Conservation (phyloP, 2,329 filamentous ascomycete species). For the Aspergillus fumigatus region DNA sequence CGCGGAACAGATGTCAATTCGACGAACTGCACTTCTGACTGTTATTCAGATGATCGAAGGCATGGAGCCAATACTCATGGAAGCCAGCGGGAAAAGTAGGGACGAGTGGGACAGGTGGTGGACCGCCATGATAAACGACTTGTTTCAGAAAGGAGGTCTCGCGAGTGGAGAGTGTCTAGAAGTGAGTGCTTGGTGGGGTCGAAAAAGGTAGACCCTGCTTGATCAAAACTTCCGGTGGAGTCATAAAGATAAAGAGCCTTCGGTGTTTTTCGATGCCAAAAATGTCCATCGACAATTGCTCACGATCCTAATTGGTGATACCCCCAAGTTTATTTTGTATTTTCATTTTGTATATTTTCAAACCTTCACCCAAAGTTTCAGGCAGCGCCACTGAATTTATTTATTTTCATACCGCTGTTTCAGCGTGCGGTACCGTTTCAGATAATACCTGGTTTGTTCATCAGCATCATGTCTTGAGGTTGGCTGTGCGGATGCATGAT, state of each 20-base stretch:
- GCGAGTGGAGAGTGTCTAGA: slow-evolving; percentile 80
- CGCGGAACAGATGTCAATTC: slow-evolving; percentile 65
- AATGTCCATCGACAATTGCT: slow-evolving; percentile 26
- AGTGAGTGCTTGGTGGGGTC: slow-evolving; percentile 61
- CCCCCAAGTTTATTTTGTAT: slow-evolving; percentile 24
- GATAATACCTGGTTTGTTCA: slow-evolving; percentile 65
- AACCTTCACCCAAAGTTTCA: slow-evolving; percentile 8
- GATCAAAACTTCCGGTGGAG: slow-evolving; percentile 4
- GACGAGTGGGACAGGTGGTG: slow-evolving; percentile 93
- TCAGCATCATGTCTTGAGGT: slow-evolving; percentile 16
- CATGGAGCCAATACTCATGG: slow-evolving; percentile 74
- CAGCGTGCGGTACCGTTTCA: slow-evolving; percentile 84
- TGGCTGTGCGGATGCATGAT: slow-evolving; percentile 4
- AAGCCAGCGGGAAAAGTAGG: slow-evolving; percentile 78
- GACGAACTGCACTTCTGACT: slow-evolving; percentile 74
- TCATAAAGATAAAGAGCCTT: slow-evolving; percentile 19
- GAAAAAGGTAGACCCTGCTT: slow-evolving; percentile 43
- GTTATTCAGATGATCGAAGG: slow-evolving; percentile 80
- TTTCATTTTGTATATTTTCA: slow-evolving; percentile 13
- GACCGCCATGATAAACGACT: slow-evolving; percentile 77
- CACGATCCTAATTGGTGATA: slow-evolving; percentile 36
- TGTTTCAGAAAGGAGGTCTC: slow-evolving; percentile 73
- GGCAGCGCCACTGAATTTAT: slow-evolving; percentile 19
- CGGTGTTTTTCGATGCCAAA: slow-evolving; percentile 27
- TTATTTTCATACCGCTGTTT: slow-evolving; percentile 68